Evolutionary conservation across 2,329 filamentous ascomycete species (phyloP).

Genomic region (Sarocladiaceae sp.): DNA sequence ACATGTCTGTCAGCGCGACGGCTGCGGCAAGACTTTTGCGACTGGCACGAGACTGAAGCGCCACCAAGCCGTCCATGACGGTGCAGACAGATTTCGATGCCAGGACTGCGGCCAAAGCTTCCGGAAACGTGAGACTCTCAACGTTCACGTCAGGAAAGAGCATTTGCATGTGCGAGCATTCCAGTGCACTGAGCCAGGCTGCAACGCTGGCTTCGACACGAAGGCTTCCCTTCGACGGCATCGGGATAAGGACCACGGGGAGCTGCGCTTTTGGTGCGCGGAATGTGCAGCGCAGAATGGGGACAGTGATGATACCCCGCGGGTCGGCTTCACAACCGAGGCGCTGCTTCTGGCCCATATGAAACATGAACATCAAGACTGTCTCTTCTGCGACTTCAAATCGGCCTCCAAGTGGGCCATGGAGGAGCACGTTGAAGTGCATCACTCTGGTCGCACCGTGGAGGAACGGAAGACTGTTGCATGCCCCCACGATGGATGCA

Average conservation of each 20-base stretch:
- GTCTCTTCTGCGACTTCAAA: conserved; percentile 64
- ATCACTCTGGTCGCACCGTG: conserved; percentile 59
- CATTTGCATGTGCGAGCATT: conserved; percentile 70
- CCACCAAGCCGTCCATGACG: conserved; percentile 69
- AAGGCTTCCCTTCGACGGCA: conserved; percentile 67
- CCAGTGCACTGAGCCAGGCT: conserved; percentile 56
- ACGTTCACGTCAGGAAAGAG: conserved; percentile 71
- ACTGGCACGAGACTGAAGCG: conserved; percentile 71
- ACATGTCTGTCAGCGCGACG: conserved; percentile 63
- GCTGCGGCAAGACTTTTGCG: conserved; percentile 74
- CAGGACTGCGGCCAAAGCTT: conserved; percentile 72
- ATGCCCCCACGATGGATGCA: conserved; percentile 64
- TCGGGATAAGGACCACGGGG: conserved; percentile 61
- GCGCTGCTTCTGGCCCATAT: conserved; percentile 68
- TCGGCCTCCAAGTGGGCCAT: conserved; percentile 63
- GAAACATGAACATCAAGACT: conserved; percentile 65
- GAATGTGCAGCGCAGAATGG: conserved; percentile 49
- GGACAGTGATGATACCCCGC: conserved; percentile 27
- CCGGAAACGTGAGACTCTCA: conserved; percentile 78
- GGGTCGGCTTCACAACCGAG: conserved; percentile 64
- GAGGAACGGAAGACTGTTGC: conserved; percentile 58
- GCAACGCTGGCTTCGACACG: conserved; percentile 62
- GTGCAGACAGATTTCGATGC: conserved; percentile 69
- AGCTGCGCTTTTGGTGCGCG: conserved; percentile 68
- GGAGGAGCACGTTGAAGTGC: conserved; percentile 69